Base-by-base conservation (phyloP, 176 grass and related monocot species). In the Lolium rigidum region DNA sequence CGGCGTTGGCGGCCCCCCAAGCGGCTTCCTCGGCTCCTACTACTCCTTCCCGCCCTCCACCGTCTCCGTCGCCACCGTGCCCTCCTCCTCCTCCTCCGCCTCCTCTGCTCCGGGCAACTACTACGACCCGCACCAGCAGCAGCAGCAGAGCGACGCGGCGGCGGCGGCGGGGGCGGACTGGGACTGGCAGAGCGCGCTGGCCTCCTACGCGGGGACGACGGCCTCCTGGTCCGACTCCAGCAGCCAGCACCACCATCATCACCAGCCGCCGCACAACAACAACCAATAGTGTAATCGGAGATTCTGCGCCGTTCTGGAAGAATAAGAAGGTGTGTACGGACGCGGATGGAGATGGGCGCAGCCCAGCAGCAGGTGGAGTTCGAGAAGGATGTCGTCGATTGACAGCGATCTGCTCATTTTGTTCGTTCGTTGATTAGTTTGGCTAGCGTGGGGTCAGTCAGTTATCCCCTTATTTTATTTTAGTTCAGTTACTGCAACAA, bases 41-140 rank as follows among this genome's bases (percentile, higher is more conserved):
- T 87, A 81, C 78, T 85, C 90, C 13, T 88, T 88, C 70, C 86
- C 90, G 49, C 16, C 86, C 6, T 85, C 90, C 82, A 85, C 86
- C 77, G 90, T 91, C 56, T 81, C 90, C 0, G 86, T 91, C 21
- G 90, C 82, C 63, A 85, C 77, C 46, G 82, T 88, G 21, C 86
- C 90, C 1, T 88, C 90, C 10, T 85, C 90, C 6, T 88, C 90
- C 6, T 88, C 90, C 14, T 85, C 90, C 3, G 41, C 50, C 4
- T 87, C 85, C 85, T 84, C 89, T 59, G 62, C 77, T 24, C 55
- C 86, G 10, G 86, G 90, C 0, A 24, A 87, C 85, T 75, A 87
- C 89, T 84, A 84, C 85, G 86, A 77, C 54, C 44, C 82, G 38
- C 81, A 77, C 9, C 85, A 85, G 13, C 46, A 41, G 16, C 85